These are phyloP conservation scores for Boletellus deceptivus DNA, from an alignment of 1,284 basidiomycete species.

Conservation along the genomic window DNA sequence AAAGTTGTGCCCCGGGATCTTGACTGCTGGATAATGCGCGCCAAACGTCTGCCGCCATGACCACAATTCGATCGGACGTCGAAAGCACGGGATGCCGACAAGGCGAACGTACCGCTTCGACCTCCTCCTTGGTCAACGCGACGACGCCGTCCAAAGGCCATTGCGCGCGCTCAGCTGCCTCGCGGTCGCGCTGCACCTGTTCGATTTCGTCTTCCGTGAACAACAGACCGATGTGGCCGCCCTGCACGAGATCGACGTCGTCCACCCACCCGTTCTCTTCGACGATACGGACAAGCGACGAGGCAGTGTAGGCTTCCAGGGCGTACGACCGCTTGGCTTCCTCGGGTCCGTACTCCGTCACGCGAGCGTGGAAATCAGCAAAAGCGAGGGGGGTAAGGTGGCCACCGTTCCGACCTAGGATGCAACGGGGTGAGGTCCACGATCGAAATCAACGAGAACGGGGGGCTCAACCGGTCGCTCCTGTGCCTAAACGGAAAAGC, in stretches of 20 bases:
- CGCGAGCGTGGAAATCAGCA: slow-evolving; percentile 41
- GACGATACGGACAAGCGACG: slow-evolving; percentile 51
- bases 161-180: slow-evolving; percentile 55
- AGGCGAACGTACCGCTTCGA: slow-evolving; percentile 41
- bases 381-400: slow-evolving; percentile 63
- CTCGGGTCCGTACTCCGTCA: slow-evolving; percentile 43
- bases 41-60: slow-evolving; percentile 48
- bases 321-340: slow-evolving; percentile 55
- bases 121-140: slow-evolving; percentile 49
- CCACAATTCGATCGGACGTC: no score
- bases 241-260: slow-evolving; percentile 62
- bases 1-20: slow-evolving; percentile 57
- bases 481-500: slow-evolving; percentile 51
- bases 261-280: slow-evolving; percentile 41
- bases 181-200: slow-evolving; percentile 43
- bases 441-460: neutral
- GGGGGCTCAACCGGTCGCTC: slow-evolving; percentile 63
- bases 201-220: slow-evolving; percentile 46
- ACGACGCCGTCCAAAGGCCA: slow-evolving; percentile 44
- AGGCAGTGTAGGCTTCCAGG: slow-evolving; percentile 58
- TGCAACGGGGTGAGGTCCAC: neutral
- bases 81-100: no score
- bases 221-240: slow-evolving; percentile 55
- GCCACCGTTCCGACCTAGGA: slow-evolving; percentile 71
- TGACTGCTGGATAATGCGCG: slow-evolving; percentile 50